Conservation (phyloP, 2,329 filamentous ascomycete species). For the Exophiala dermatitidis region DNA sequence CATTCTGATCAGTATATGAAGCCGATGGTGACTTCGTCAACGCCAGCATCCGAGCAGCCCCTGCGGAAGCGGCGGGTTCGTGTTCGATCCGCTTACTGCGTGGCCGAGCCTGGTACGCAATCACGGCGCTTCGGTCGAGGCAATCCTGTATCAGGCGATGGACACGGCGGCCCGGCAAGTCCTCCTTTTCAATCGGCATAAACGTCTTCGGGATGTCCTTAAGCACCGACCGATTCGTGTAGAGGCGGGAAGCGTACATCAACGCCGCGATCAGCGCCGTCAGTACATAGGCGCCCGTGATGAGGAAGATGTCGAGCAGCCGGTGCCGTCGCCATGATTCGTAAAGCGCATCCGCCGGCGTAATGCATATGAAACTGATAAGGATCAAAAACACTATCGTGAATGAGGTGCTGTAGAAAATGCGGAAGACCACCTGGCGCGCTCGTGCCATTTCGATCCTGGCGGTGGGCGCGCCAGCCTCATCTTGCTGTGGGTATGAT, state of each 20-base stretch:
- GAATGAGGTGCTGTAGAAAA: conserved; percentile 76
- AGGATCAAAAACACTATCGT: conserved; percentile 67
- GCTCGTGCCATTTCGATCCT: conserved; percentile 12
- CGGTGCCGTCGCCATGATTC: conserved; percentile 62
- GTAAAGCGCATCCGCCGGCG: conserved; percentile 72
- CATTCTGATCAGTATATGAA: conserved; percentile 5
- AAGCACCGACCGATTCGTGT: conserved; percentile 73
- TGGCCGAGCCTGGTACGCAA: conserved; percentile 71
- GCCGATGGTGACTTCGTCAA: conserved; percentile 18
- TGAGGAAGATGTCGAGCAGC: conserved; percentile 73
- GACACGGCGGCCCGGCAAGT: conserved; percentile 63
- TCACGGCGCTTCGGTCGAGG: conserved; percentile 67
- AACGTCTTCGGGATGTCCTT: conserved; percentile 78
- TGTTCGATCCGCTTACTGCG: conserved; percentile 48
- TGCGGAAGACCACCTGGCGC: conserved; percentile 54
- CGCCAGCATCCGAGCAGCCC: conserved; percentile 16
- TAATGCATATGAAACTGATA: conserved; percentile 65
- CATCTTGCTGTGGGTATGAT: conserved; percentile 5
- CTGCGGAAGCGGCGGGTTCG: conserved; percentile 15
- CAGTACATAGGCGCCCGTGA: conserved; percentile 67
- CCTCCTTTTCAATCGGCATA: conserved; percentile 77
- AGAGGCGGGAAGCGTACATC: conserved; percentile 76
- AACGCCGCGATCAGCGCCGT: conserved; percentile 64
- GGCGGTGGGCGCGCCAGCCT: neutral
- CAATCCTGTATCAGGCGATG: conserved; percentile 66